These are phyloP conservation scores for Yamadazyma sp. DNA, from an alignment of 805 yeast genomes.

Conservation along the genomic window DNA sequence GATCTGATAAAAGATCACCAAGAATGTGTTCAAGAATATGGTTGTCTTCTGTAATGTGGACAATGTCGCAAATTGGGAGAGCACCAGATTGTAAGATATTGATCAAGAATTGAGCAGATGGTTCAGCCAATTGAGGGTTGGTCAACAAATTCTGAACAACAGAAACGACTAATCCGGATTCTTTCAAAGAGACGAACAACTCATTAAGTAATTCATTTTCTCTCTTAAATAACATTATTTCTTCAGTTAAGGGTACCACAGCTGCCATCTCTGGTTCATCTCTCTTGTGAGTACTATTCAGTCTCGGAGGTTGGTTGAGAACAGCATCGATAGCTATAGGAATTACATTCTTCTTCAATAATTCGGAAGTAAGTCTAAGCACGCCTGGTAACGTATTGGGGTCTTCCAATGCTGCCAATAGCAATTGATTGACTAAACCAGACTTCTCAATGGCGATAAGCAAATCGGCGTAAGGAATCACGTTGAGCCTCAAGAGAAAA, in stretches of 20 bases:
- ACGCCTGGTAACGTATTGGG: conserved; percentile 27
- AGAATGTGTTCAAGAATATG: conserved; percentile 19
- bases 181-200: conserved; percentile 19
- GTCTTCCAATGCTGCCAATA: conserved; percentile 23
- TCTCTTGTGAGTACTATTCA: conserved; percentile 1
- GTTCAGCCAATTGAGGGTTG: conserved; percentile 27
- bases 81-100: conserved; percentile 25
- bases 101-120: conserved; percentile 26
- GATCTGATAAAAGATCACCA: conserved; percentile 21
- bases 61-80: conserved; percentile 20
- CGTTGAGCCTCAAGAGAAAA: conserved; percentile 19
- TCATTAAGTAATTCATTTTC: conserved; percentile 20
- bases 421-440: conserved; percentile 23
- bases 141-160: conserved; percentile 25
- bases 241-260: background rate
- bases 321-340: conserved; percentile 12
- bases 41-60: conserved; percentile 22
- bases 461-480: conserved; percentile 23
- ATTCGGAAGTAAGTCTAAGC: conserved; percentile 22
- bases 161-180: conserved; percentile 26
- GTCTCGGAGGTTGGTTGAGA: conserved; percentile 4
- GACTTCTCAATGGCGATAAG: conserved; percentile 26
- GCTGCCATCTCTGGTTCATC: background rate
- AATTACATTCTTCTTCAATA: conserved; percentile 21
- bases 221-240: conserved; percentile 16